Conservation (phyloP, 371 early-diverging fungal genomes). For the Zancudomyces culisetae region DNA sequence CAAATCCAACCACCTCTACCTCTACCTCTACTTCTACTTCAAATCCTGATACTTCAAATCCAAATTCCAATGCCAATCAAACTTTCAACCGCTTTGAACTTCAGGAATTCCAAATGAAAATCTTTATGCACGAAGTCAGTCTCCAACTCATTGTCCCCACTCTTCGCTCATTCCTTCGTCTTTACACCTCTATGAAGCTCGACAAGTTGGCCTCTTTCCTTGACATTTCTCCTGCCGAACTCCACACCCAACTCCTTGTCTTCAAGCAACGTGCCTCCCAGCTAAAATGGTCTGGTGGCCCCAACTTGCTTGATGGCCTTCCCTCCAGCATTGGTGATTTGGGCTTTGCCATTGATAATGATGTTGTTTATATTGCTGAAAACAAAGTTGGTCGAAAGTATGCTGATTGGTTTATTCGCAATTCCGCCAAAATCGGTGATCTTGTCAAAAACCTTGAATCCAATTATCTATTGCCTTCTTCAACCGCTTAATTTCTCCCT, state of each 20-base stretch:
- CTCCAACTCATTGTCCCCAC: conserved; percentile 72
- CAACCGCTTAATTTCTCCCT: neutral
- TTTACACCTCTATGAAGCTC: conserved; percentile 78
- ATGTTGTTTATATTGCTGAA: conserved; percentile 85
- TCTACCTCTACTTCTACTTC: neutral
- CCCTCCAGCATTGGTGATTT: conserved; percentile 60
- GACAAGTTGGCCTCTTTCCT: conserved; percentile 76
- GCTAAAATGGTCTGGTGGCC: conserved; percentile 45
- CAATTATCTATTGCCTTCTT: neutral
- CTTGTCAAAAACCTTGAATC: conserved; percentile 27
- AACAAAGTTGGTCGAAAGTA: conserved; percentile 78
- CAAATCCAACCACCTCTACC: conserved; percentile 4
- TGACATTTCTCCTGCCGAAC: conserved; percentile 60
- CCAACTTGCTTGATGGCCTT: conserved; percentile 62
- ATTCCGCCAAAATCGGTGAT: conserved; percentile 69
- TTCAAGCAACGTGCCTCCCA: conserved; percentile 86
- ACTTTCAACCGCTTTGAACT: conserved; percentile 27
- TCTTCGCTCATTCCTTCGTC: conserved; percentile 78
- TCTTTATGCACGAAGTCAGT: conserved; percentile 65
- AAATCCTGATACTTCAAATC: neutral
- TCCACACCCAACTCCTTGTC: conserved; percentile 58
- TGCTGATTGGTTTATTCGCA: conserved; percentile 88
- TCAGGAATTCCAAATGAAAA: conserved; percentile 54
- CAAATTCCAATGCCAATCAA: neutral
- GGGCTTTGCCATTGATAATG: conserved; percentile 80